phyloP scores from a whole-genome alignment of 352 stramenopile species.

The Phytophthora idaei region DNA sequence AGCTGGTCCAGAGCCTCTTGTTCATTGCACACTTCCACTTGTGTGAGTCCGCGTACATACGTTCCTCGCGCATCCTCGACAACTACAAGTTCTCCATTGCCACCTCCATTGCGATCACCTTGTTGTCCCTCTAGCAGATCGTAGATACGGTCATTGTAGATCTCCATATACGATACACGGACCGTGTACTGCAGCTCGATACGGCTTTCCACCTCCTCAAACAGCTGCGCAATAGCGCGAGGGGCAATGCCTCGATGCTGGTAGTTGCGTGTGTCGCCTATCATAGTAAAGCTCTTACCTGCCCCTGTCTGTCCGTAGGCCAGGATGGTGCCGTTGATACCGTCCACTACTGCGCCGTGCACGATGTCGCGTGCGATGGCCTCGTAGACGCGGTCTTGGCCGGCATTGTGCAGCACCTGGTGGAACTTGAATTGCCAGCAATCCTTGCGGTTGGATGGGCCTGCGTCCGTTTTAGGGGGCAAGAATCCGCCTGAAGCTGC shows the following conservation, averaged over 20 bases:
- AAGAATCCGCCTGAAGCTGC: constrained; percentile 21
- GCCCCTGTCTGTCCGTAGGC: constrained; percentile 90
- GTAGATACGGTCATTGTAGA: constrained; percentile 96
- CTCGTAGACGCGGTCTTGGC: constrained; percentile 92
- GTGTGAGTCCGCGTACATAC: constrained; percentile 88
- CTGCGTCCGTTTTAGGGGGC: constrained; percentile 33
- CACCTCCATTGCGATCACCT: constrained; percentile 15
- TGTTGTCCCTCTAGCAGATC: constrained; percentile 78
- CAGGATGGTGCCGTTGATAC: constrained; percentile 90
- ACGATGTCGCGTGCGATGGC: constrained; percentile 90
- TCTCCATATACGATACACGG: constrained; percentile 94
- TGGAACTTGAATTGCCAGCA: constrained; percentile 93
- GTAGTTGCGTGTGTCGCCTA: constrained; percentile 91
- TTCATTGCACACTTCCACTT: constrained; percentile 78
- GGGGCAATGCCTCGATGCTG: constrained; percentile 91
- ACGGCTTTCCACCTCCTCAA: constrained; percentile 88
- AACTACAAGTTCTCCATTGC: constrained; percentile 74
- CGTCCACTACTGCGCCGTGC: constrained; percentile 84
- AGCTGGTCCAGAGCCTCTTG: constrained; percentile 92
- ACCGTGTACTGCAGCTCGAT: constrained; percentile 91
- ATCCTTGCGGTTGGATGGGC: constrained; percentile 79
- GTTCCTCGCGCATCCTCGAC: constrained; percentile 84
- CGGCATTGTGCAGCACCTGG: constrained; percentile 92
- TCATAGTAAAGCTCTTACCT: constrained; percentile 93
- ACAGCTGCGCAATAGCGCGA: constrained; percentile 87